These are phyloP conservation scores for Teunomyces cretensis DNA, from an alignment of 805 yeast genomes.

Conservation along the genomic window DNA sequence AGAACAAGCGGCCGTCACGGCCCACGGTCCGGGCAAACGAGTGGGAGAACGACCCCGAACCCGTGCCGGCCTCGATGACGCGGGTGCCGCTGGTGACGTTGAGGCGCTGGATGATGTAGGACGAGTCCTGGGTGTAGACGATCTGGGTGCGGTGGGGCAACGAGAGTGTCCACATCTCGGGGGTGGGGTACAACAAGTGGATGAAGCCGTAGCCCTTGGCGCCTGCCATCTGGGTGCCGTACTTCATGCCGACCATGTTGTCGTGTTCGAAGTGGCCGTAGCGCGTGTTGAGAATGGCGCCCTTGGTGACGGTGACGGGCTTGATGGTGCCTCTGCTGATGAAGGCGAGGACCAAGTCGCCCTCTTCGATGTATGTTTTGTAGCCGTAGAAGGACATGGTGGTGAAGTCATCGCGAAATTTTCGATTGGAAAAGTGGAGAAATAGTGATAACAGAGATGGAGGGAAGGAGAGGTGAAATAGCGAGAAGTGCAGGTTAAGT, in stretches of 20 bases:
- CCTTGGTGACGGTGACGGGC: slow-evolving; percentile 63
- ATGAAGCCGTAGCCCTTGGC: slow-evolving; percentile 79
- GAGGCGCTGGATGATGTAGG: slow-evolving; percentile 83
- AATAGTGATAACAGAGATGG: background rate
- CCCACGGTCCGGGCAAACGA: slow-evolving; percentile 81
- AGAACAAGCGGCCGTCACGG: slow-evolving; percentile 60
- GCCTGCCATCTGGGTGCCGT: slow-evolving; percentile 82
- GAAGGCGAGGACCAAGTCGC: slow-evolving; percentile 85
- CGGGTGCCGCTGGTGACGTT: slow-evolving; percentile 69
- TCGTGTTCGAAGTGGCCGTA: slow-evolving; percentile 89
- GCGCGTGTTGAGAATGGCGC: slow-evolving; percentile 72
- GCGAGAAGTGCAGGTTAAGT: background rate
- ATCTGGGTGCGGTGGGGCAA: slow-evolving; percentile 97
- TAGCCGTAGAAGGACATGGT: slow-evolving; percentile 54
- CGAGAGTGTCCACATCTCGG: slow-evolving; percentile 95
- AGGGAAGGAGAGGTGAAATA: background rate
- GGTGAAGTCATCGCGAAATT: background rate
- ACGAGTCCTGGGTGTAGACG: slow-evolving; percentile 93
- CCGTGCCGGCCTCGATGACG: slow-evolving; percentile 97
- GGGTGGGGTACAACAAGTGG: slow-evolving; percentile 85
- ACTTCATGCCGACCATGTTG: slow-evolving; percentile 74
- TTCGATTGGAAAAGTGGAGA: background rate
- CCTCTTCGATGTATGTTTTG: slow-evolving; percentile 73
- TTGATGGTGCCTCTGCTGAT: slow-evolving; percentile 77
- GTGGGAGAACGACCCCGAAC: slow-evolving; percentile 94